These are phyloP conservation scores for Talaromyces funiculosus DNA, from an alignment of 2,329 filamentous ascomycete genomes.

Conservation along the genomic window DNA sequence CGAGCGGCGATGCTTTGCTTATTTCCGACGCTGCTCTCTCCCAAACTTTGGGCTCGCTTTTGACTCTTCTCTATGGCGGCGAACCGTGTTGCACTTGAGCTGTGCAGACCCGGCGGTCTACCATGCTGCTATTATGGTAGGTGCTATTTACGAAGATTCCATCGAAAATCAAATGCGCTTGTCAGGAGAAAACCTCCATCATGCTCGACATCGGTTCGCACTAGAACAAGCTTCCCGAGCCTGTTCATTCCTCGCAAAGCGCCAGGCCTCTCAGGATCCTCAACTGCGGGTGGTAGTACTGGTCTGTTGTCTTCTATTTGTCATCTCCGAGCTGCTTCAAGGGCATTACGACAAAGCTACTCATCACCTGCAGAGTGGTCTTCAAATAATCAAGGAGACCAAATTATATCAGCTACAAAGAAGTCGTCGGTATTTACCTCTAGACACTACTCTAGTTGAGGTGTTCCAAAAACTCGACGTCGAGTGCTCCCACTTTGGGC, in stretches of 20 bases:
- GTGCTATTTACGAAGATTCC: slow-evolving; percentile 5
- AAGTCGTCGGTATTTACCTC: neutral
- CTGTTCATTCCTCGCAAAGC: neutral
- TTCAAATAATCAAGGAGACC: neutral
- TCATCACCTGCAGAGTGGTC: neutral
- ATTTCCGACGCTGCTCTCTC: slow-evolving; percentile 16
- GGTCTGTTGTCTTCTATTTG: slow-evolving; percentile 6
- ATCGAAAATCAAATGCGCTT: neutral
- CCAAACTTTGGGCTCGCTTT: slow-evolving; percentile 16
- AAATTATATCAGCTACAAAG: neutral
- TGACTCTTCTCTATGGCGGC: slow-evolving; percentile 2
- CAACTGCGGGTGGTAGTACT: neutral
- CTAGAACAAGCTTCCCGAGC: slow-evolving; percentile 3
- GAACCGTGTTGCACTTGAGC: neutral
- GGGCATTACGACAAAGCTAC: neutral
- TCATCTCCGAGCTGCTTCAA: neutral
- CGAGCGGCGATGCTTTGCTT: slow-evolving; percentile 19
- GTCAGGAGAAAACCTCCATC: slow-evolving; percentile 2
- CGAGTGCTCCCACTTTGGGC: neutral
- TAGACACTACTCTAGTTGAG: neutral
- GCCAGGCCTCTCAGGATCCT: neutral
- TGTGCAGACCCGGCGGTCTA: slow-evolving; percentile 1
- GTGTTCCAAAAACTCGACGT: neutral
- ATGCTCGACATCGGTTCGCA: neutral
- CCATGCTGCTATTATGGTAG: slow-evolving; percentile 2